phyloP scores from a whole-genome alignment of 257 asterid species.

The Cordia subcordata region DNA sequence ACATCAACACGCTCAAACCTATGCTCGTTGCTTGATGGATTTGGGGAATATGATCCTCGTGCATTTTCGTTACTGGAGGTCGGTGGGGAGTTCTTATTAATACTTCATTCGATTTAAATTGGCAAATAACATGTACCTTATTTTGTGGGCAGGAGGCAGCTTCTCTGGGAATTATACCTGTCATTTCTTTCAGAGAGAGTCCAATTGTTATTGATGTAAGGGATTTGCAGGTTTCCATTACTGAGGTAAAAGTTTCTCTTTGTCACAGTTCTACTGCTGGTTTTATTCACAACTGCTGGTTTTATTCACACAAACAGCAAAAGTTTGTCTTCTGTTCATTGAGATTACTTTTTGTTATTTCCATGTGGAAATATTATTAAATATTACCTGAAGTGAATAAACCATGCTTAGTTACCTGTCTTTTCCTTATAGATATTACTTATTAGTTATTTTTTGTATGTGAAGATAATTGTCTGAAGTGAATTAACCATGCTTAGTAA shows the following conservation, averaged over 20 bases:
- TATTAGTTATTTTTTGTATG: neutral
- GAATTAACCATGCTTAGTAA: neutral
- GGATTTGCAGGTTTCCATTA: slow-evolving; percentile 51
- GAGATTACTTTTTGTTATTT: neutral
- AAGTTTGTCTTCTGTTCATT: neutral
- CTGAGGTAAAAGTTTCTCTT: slow-evolving; percentile 59
- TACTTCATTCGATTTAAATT: neutral
- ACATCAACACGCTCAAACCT: slow-evolving; percentile 48
- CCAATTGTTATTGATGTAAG: slow-evolving; percentile 70
- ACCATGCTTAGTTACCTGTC: neutral
- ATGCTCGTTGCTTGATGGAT: slow-evolving; percentile 79
- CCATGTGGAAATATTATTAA: neutral
- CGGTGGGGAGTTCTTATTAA: slow-evolving; percentile 10
- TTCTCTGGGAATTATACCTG: slow-evolving; percentile 75
- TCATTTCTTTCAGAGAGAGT: slow-evolving; percentile 54
- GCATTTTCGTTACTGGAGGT: slow-evolving; percentile 94
- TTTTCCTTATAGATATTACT: neutral
- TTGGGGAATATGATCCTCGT: slow-evolving; percentile 95
- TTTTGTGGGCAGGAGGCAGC: slow-evolving; percentile 67
- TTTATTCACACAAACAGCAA: neutral
- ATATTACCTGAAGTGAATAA: neutral
- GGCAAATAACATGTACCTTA: slow-evolving; percentile 17
- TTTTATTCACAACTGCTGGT: neutral
- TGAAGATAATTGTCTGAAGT: neutral
- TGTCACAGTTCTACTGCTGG: neutral